Conservation (phyloP, 2,329 filamentous ascomycete species). For the Canariomyces notabilis region DNA sequence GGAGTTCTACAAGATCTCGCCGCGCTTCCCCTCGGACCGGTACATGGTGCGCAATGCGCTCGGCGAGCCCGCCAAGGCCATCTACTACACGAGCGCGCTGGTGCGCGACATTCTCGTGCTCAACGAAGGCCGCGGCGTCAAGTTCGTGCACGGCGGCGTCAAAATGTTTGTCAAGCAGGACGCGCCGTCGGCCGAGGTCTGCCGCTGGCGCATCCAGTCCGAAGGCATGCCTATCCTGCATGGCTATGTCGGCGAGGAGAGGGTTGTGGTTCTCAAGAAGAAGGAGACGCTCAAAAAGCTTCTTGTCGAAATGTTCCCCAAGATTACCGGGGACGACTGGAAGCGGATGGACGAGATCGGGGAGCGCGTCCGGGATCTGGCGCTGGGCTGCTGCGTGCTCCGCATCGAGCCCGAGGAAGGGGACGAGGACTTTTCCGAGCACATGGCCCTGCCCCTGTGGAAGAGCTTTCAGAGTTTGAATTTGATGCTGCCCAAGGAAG, state of each 20-base stretch:
- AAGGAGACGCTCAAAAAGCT: slow-evolving; percentile 77
- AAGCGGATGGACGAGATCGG: slow-evolving; percentile 80
- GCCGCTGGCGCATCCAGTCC: slow-evolving; percentile 90
- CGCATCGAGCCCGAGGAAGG: slow-evolving; percentile 71
- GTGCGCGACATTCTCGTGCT: slow-evolving; percentile 77
- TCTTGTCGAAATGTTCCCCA: slow-evolving; percentile 95
- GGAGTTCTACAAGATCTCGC: slow-evolving; percentile 77
- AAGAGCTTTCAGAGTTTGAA: slow-evolving; percentile 88
- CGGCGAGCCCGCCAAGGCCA: slow-evolving; percentile 83
- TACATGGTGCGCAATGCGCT: slow-evolving; percentile 95
- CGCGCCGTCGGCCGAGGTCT: slow-evolving; percentile 77
- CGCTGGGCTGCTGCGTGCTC: slow-evolving; percentile 89
- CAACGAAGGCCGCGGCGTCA: slow-evolving; percentile 88
- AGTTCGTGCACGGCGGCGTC: slow-evolving; percentile 93
- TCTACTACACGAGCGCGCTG: slow-evolving; percentile 89
- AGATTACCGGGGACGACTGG: slow-evolving; percentile 70
- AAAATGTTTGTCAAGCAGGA: slow-evolving; percentile 99
- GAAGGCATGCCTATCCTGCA: slow-evolving; percentile 90
- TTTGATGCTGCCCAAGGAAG: slow-evolving; percentile 97
- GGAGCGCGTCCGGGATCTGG: slow-evolving; percentile 70
- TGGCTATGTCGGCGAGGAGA: slow-evolving; percentile 76
- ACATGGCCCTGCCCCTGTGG: slow-evolving; percentile 89
- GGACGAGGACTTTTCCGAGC: slow-evolving; percentile 58
- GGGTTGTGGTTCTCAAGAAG: slow-evolving; percentile 69
- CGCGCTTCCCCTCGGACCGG: slow-evolving; percentile 79